Base-by-base conservation (phyloP, 2,329 filamentous ascomycete genomes). In the Epichloe festucae region DNA sequence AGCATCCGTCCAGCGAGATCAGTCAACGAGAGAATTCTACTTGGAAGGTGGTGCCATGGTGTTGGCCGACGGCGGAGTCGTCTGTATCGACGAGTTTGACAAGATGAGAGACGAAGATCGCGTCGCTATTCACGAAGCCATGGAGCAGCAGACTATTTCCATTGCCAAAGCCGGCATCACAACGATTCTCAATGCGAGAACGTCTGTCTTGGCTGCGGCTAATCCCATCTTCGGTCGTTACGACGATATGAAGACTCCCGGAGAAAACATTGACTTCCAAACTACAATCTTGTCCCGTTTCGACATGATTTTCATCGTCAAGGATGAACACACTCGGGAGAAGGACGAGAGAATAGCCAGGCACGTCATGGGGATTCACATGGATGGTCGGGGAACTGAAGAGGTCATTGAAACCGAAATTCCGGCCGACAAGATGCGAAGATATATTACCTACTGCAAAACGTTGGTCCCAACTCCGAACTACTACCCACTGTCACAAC, bases 291-390 rank as follows among this genome's bases (percentile, higher is more conserved):
- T 98, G 58, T 97, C 91, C 2, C 87, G 93, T 78, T 98, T 98
- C 67, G 93, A 98, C 68, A 96, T 98, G 88, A 97, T 98, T 58
- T 98, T 97, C 73, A 96, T 98, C 58, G 91, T 98, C 56, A 88
- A 87, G 60, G 93, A 98, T 66, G 89, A 95, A 55, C 93, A 98
- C 66, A 88, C 91, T 55, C 80, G 88, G 44, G 84, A 81, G 52
- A 87, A 91, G 62, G 93, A 98, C 64, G 89, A 96, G 72, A 84
- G 78, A 4, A 97, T 98, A 62, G 93, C 93, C 12, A 91, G 85
- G 64, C 93, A 98, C 78, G 91, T 98, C 63, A 95, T 98, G 83
- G 83, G 85, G 45, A 90, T 98, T 57, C 91, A 97, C 62, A 97
- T 96, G 87, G 89, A 89, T 53, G 87, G 87, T 14, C 82, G 85